These are phyloP conservation scores for Boletus eberwhitei DNA, from an alignment of 768 basidiomycete genomes.

Conservation along the genomic window DNA sequence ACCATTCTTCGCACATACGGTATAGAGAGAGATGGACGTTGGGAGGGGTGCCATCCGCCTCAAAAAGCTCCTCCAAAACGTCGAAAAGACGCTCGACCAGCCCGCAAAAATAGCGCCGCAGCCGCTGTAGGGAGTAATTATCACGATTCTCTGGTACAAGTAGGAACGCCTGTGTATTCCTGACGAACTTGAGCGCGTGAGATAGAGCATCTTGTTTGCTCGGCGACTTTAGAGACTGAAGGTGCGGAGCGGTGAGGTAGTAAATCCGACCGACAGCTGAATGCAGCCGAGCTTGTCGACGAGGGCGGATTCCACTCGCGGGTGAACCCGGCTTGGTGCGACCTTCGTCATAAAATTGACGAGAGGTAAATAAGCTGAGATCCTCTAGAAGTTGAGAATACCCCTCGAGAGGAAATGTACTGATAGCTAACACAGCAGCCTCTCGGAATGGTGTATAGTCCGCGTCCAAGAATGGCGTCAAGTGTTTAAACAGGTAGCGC, in stretches of 20 bases:
- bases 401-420: conserved; percentile 72
- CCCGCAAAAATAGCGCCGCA: conserved; percentile 90
- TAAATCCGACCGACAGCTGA: conserved; percentile 89
- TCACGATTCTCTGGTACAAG: conserved; percentile 68
- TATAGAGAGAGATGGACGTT: conserved; percentile 78
- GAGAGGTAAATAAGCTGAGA: conserved; percentile 71
- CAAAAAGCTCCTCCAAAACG: conserved; percentile 62
- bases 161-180: conserved; percentile 78
- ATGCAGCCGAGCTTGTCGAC: conserved; percentile 74
- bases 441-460: conserved; percentile 83
- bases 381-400: conserved; percentile 85
- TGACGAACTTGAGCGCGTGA: conserved; percentile 83
- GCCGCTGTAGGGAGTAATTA: conserved; percentile 70
- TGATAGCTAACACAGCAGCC: conserved; percentile 84
- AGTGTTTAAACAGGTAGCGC: conserved; percentile 76
- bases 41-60: conserved; percentile 69
- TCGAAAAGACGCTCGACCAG: conserved; percentile 85
- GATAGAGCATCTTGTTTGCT: conserved; percentile 70
- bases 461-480: conserved; percentile 84
- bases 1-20: conserved; percentile 91
- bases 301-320: conserved; percentile 51
- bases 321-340: conserved; percentile 46
- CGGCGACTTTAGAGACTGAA: conserved; percentile 66
- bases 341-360: conserved; percentile 76
- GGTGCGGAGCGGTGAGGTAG: conserved; percentile 73